Evolutionary conservation across 805 yeast genomes (phyloP).

Genomic region (Candida suzukii): DNA sequence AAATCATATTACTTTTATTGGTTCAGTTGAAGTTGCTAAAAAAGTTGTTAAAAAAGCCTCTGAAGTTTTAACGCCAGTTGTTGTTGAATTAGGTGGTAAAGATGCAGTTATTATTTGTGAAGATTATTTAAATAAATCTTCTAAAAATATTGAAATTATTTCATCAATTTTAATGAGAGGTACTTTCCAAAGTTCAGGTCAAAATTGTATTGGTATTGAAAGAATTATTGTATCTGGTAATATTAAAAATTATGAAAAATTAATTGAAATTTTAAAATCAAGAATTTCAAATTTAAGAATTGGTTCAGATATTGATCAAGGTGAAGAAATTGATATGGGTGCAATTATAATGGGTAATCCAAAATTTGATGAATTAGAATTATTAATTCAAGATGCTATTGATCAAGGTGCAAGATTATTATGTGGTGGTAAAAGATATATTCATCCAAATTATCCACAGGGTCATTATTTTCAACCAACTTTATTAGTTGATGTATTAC

Average conservation of each 20-base stretch:
- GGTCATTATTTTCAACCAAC: slow-evolving; percentile 95
- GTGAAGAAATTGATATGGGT: slow-evolving; percentile 91
- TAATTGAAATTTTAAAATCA: slow-evolving; percentile 48
- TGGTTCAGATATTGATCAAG: slow-evolving; percentile 90
- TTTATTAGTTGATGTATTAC: slow-evolving; percentile 71
- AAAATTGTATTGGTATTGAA: slow-evolving; percentile 96
- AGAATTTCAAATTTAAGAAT: slow-evolving; percentile 60
- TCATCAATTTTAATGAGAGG: slow-evolving; percentile 90
- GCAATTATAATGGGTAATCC: slow-evolving; percentile 77
- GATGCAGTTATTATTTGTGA: slow-evolving; percentile 87
- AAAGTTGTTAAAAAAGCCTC: slow-evolving; percentile 80
- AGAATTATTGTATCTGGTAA: slow-evolving; percentile 74
- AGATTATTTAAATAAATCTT: slow-evolving; percentile 50
- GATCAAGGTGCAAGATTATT: slow-evolving; percentile 72
- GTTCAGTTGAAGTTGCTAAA: slow-evolving; percentile 92
- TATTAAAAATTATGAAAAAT: slow-evolving; percentile 48
- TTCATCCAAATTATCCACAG: slow-evolving; percentile 89
- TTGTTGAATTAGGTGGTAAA: slow-evolving; percentile 94
- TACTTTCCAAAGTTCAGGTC: slow-evolving; percentile 95
- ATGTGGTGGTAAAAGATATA: slow-evolving; percentile 72
- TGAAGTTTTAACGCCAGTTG: slow-evolving; percentile 84
- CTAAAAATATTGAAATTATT: slow-evolving; percentile 34
- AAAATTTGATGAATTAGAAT: slow-evolving; percentile 63
- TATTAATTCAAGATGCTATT: slow-evolving; percentile 67
- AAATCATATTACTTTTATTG: slow-evolving; percentile 89